phyloP scores from a whole-genome alignment of 108 stramenopile genomes.

The Aurantiochytrium sp. region DNA sequence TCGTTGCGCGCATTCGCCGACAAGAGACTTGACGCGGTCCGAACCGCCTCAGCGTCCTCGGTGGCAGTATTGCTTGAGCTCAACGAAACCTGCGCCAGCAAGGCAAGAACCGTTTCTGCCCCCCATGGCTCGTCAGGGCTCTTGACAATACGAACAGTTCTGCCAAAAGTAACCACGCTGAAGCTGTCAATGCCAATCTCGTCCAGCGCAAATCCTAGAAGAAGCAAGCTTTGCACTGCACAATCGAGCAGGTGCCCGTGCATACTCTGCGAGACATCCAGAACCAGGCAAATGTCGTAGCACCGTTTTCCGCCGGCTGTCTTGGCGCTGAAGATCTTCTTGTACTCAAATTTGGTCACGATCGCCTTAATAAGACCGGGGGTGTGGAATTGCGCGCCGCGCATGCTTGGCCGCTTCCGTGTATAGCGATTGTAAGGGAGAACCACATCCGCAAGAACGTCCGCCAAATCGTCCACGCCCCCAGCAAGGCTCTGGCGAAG shows the following conservation, averaged over 20 bases:
- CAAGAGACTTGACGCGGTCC: neutral
- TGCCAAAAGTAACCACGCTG: neutral
- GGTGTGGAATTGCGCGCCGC: neutral
- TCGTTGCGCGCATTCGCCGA: neutral
- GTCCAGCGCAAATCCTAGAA: neutral
- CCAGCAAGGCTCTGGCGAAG: neutral
- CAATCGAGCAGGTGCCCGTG: neutral
- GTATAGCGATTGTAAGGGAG: neutral
- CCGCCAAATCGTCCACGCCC: neutral
- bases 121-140: neutral
- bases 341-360: neutral
- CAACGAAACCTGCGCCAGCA: neutral
- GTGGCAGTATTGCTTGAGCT: neutral
- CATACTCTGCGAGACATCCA: conserved; percentile 9
- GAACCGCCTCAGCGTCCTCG: neutral
- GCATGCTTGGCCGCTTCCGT: neutral
- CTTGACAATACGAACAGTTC: neutral
- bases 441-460: neutral
- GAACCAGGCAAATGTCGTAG: neutral
- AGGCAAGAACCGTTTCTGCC: neutral
- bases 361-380: neutral
- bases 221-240: neutral
- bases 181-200: neutral
- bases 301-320: conserved; percentile 3
- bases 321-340: neutral